Conservation (phyloP, 1,139 yeast genomes). For the Yamadazyma songkhlaensis region DNA sequence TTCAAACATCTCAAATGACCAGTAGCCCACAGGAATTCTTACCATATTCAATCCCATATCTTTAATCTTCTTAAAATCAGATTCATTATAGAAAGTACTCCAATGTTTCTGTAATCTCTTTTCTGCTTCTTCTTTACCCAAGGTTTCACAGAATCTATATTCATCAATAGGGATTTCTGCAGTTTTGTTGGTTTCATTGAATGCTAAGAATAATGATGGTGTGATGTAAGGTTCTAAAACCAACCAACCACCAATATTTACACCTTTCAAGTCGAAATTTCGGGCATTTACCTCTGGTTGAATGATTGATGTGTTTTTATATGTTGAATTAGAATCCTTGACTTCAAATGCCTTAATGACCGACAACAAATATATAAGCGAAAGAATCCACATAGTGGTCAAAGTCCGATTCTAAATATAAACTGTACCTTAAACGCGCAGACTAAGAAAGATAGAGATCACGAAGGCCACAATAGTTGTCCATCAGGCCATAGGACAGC, state of each 20-base stretch:
- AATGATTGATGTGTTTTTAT: neutral
- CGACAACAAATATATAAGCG: neutral
- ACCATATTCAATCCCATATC: constrained; percentile 76
- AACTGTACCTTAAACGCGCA: too few species aligned
- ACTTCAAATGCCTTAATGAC: neutral
- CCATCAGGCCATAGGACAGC: too few species aligned
- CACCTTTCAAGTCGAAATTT: constrained; percentile 49
- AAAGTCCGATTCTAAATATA: too few species aligned
- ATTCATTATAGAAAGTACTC: constrained; percentile 72
- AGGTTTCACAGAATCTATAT: constrained; percentile 60
- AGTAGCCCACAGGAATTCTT: constrained; percentile 91
- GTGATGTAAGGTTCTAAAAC: constrained; percentile 82
- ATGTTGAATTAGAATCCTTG: neutral
- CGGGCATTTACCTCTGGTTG: constrained; percentile 11
- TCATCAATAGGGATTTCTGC: constrained; percentile 77
- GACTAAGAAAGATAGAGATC: too few species aligned
- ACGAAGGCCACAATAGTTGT: too few species aligned
- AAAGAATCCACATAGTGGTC: neutral
- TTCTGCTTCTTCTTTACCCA: constrained; percentile 62
- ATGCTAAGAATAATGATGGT: constrained; percentile 69
- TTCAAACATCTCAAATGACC: constrained; percentile 73
- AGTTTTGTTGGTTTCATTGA: constrained; percentile 24
- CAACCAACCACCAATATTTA: constrained; percentile 90
- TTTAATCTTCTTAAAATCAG: constrained; percentile 64
- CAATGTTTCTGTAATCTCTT: constrained; percentile 65